phyloP scores from a whole-genome alignment of 2,329 filamentous ascomycete species.

The Leptographium procerum region DNA sequence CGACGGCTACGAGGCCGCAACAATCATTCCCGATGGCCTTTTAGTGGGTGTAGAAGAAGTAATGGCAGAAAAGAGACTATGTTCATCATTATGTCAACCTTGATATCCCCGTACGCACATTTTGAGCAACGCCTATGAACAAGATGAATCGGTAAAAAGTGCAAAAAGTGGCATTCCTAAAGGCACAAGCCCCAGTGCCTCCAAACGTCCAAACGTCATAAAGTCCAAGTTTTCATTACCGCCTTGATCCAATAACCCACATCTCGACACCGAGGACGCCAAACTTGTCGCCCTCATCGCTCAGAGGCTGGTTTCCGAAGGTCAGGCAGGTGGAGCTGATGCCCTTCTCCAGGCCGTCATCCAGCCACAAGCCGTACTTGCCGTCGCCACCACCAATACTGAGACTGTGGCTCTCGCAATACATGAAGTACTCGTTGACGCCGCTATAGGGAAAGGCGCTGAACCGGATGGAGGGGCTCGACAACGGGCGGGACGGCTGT shows the following conservation, averaged over 20 bases:
- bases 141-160: neutral
- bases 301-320: conserved; percentile 89
- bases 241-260: conserved; percentile 64
- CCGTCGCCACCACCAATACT: conserved; percentile 83
- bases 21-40: neutral
- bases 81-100: neutral
- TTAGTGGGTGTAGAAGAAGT: neutral
- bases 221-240: neutral
- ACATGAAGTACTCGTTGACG: conserved; percentile 92
- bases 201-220: neutral
- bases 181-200: too few relatives aligned
- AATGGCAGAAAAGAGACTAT: neutral
- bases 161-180: neutral
- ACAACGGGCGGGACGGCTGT: conserved; percentile 27
- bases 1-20: neutral
- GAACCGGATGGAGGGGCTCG: conserved; percentile 74
- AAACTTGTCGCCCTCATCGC: conserved; percentile 87
- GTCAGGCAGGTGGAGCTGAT: conserved; percentile 77
- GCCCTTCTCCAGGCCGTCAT: conserved; percentile 72
- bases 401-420: conserved; percentile 76
- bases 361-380: conserved; percentile 87
- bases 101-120: neutral
- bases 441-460: conserved; percentile 96
- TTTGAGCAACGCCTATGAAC: neutral
- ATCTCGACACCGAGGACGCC: conserved; percentile 83